phyloP scores from a whole-genome alignment of 116 monocot species.

The Dioscorea cayenensis region DNA sequence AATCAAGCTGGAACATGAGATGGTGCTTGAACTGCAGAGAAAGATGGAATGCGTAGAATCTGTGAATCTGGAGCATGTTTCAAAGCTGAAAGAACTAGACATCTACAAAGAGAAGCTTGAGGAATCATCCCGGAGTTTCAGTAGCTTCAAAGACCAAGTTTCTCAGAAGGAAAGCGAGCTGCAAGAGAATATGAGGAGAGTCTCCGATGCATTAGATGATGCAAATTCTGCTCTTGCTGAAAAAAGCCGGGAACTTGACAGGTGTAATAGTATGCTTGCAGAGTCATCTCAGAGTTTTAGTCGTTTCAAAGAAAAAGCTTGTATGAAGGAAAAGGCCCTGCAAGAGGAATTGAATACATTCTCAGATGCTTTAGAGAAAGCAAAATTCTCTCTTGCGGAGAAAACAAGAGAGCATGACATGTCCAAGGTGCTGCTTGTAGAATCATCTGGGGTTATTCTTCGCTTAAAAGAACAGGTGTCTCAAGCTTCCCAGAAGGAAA shows the following conservation, averaged over 20 bases:
- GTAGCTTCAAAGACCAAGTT: conserved; percentile 27
- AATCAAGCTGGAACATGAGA: conserved; percentile 5
- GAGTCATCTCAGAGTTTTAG: conserved; percentile 23
- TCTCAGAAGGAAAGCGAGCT: conserved; percentile 29
- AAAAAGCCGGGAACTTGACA: conserved; percentile 10
- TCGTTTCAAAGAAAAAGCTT: conserved; percentile 27
- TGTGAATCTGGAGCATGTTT: conserved; percentile 14
- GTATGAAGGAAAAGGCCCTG: conserved; percentile 28
- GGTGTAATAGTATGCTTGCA: conserved; percentile 10
- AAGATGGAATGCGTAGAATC: conserved; percentile 29
- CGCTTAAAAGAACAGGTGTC: conserved; percentile 18
- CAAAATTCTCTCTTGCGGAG: conserved; percentile 38
- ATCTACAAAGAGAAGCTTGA: conserved; percentile 28
- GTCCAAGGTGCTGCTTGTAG: conserved; percentile 27
- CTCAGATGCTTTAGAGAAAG: conserved; percentile 24
- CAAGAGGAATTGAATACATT: conserved; percentile 19
- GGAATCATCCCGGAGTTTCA: conserved; percentile 17
- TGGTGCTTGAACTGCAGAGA: conserved; percentile 11
- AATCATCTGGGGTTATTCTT: conserved; percentile 18
- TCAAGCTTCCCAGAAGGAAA: conserved; percentile 31
- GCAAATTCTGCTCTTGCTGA: conserved; percentile 34
- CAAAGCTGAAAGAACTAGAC: conserved; percentile 30
- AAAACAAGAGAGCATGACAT: conserved; percentile 29
- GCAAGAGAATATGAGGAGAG: conserved; percentile 20
- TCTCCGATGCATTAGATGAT: conserved; percentile 21